These are phyloP conservation scores for Colletotrichum sp. DNA, from an alignment of 2,329 filamentous ascomycete species.

Conservation along the genomic window DNA sequence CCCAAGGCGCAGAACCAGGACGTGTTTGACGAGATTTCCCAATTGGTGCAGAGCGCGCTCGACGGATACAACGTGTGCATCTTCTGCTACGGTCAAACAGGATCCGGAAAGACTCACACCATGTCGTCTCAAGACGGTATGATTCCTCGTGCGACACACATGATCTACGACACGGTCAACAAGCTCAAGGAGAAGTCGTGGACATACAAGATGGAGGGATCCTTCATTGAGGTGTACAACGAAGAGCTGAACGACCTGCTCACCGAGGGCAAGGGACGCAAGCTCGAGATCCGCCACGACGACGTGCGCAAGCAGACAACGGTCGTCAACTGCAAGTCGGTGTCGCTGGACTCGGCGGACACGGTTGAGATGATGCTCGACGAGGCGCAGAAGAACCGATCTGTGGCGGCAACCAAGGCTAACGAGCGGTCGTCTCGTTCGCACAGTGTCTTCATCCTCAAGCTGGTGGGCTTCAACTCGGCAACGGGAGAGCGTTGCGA, in stretches of 20 bases:
- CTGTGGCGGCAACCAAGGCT: conserved; percentile 94
- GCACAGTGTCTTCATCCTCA: conserved; percentile 96
- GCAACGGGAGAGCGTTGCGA: conserved; percentile 85
- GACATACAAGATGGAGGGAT: conserved; percentile 93
- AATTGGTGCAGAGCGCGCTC: conserved; percentile 93
- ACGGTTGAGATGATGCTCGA: conserved; percentile 82
- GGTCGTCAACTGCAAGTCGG: conserved; percentile 80
- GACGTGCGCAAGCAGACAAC: conserved; percentile 80
- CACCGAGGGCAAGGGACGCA: conserved; percentile 61
- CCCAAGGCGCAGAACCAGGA: conserved; percentile 80
- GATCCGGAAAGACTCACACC: conserved; percentile 94
- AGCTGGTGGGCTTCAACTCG: conserved; percentile 71
- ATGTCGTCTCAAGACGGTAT: conserved; percentile 94
- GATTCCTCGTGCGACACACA: conserved; percentile 90
- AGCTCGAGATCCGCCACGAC: conserved; percentile 90
- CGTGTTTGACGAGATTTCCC: conserved; percentile 95
- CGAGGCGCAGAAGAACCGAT: conserved; percentile 84
- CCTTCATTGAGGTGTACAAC: conserved; percentile 98
- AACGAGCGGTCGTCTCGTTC: conserved; percentile 95
- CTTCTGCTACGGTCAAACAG: conserved; percentile 97
- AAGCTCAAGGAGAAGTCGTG: conserved; percentile 89
- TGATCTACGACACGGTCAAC: conserved; percentile 90
- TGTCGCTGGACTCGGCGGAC: conserved; percentile 77
- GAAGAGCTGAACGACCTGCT: conserved; percentile 94
- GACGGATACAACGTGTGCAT: conserved; percentile 99